Evolutionary conservation across 1,284 basidiomycete genomes (phyloP).

Genomic region (Cutaneotrichosporon sp.): DNA sequence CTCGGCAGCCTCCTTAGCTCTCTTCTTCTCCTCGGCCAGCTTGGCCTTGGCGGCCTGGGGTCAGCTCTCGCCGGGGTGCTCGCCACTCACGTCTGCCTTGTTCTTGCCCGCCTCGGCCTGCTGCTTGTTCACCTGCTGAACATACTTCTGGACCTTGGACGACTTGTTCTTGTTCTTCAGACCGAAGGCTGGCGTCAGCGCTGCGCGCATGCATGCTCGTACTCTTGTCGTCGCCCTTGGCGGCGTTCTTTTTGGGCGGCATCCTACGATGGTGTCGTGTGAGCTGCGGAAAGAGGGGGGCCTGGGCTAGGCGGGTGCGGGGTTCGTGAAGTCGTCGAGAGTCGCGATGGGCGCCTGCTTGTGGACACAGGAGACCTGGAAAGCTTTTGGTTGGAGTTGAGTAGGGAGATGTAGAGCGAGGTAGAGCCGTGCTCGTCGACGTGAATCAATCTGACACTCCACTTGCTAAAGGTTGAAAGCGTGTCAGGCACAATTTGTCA

Average conservation of each 20-base stretch:
- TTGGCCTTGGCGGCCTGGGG: constrained; percentile 72
- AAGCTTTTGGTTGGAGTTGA: not conserved
- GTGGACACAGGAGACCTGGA: not conserved
- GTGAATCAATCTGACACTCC: not conserved
- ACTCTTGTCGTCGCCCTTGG: constrained; percentile 46
- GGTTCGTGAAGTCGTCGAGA: not conserved
- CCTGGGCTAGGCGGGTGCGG: not conserved
- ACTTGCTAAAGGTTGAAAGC: constrained; percentile 1
- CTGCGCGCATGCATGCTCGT: not conserved
- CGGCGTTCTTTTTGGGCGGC: constrained; percentile 42
- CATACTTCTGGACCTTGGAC: constrained; percentile 83
- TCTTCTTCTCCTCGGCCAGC: constrained; percentile 74
- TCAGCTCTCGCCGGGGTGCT: not conserved
- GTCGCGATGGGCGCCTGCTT: not conserved
- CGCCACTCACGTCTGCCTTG: constrained; percentile 58
- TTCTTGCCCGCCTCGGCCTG: constrained; percentile 69
- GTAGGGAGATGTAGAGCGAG: not conserved
- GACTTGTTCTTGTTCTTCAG: constrained; percentile 98
- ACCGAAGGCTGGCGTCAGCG: constrained; percentile 63
- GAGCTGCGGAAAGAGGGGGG: not conserved
- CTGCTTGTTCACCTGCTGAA: constrained; percentile 77
- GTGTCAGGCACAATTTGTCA: not conserved
- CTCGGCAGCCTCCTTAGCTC: constrained; percentile 77
- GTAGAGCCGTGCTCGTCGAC: not conserved
- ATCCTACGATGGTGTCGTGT: constrained; percentile 26